Evolutionary conservation across 257 asterid species (phyloP).

Genomic region (Solanum chmielewskii): DNA sequence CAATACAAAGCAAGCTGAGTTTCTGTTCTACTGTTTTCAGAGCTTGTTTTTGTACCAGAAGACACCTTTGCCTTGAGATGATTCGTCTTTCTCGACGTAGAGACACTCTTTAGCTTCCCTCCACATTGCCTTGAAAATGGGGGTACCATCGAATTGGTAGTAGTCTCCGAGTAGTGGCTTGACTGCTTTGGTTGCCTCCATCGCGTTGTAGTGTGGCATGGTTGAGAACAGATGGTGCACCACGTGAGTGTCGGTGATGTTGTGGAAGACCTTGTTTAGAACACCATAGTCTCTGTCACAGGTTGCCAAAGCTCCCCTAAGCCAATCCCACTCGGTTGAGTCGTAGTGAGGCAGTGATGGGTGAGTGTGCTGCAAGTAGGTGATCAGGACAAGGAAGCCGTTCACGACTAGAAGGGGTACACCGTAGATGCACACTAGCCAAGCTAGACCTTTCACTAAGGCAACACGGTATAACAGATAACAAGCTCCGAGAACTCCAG

Average conservation of each 20-base stretch:
- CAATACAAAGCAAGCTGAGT: not conserved
- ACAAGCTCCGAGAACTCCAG: slow-evolving; percentile 26
- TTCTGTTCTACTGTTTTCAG: not conserved
- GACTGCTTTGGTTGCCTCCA: slow-evolving; percentile 62
- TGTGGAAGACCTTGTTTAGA: slow-evolving; percentile 54
- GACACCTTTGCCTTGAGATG: slow-evolving; percentile 24
- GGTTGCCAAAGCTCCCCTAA: slow-evolving; percentile 67
- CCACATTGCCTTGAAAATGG: slow-evolving; percentile 50
- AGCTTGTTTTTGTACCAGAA: slow-evolving; percentile 56
- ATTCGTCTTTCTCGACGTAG: slow-evolving; percentile 50
- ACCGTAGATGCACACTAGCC: slow-evolving; percentile 44
- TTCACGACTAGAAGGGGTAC: slow-evolving; percentile 43
- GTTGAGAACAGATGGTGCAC: slow-evolving; percentile 62
- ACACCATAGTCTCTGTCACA: slow-evolving; percentile 55
- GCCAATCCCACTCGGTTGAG: slow-evolving; percentile 70
- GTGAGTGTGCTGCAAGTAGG: slow-evolving; percentile 64
- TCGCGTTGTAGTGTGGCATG: slow-evolving; percentile 66
- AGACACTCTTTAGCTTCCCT: slow-evolving; percentile 56
- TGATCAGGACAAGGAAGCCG: slow-evolving; percentile 51
- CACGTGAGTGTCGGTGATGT: slow-evolving; percentile 60
- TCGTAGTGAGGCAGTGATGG: slow-evolving; percentile 61
- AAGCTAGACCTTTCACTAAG: slow-evolving; percentile 29
- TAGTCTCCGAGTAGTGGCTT: slow-evolving; percentile 55
- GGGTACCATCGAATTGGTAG: slow-evolving; percentile 43
- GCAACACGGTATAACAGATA: slow-evolving; percentile 32